A percentile compares a stretch with the other conserved stretches of the same genome.
Evolutionary conservation across 2,329 filamentous ascomycete genomes (phyloP).

Genomic region (Colletotrichum chrysophilum): DNA sequence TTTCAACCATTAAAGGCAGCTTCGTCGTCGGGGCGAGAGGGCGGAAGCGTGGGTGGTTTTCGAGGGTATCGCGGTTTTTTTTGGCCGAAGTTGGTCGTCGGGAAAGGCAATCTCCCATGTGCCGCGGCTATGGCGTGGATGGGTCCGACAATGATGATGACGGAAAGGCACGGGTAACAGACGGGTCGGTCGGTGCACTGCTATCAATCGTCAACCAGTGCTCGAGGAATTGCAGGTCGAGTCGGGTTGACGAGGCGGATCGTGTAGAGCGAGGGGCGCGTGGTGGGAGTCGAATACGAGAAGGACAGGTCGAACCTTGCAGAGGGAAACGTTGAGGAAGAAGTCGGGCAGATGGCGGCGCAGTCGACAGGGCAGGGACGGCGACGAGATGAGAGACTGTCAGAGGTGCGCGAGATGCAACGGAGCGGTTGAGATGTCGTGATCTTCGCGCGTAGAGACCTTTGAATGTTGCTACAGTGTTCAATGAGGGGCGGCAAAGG

Average conservation of each 20-base stretch:
- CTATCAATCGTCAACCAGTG: neutral
- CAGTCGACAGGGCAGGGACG: neutral
- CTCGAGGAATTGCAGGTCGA: neutral
- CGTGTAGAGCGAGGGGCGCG: neutral
- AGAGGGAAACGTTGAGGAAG: neutral
- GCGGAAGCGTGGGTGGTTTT: neutral
- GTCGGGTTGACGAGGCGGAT: neutral
- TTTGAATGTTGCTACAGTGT: neutral
- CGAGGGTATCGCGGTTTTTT: conserved; percentile 15
- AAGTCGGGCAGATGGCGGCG: neutral
- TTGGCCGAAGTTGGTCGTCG: neutral
- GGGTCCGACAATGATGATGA: neutral
- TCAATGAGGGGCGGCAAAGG: conserved; percentile 1
- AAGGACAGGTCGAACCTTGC: neutral
- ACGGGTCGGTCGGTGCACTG: neutral
- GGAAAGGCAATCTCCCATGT: conserved; percentile 7
- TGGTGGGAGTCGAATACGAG: neutral
- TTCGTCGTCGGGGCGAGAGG: neutral
- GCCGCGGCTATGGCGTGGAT: neutral
- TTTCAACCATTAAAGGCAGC: neutral
- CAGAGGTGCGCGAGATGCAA: neutral
- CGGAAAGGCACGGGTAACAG: neutral
- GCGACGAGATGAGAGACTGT: neutral
- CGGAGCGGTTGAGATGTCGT: neutral
- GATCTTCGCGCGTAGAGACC: neutral